Conservation (phyloP, 768 basidiomycete species). For the Mycena crocata region DNA sequence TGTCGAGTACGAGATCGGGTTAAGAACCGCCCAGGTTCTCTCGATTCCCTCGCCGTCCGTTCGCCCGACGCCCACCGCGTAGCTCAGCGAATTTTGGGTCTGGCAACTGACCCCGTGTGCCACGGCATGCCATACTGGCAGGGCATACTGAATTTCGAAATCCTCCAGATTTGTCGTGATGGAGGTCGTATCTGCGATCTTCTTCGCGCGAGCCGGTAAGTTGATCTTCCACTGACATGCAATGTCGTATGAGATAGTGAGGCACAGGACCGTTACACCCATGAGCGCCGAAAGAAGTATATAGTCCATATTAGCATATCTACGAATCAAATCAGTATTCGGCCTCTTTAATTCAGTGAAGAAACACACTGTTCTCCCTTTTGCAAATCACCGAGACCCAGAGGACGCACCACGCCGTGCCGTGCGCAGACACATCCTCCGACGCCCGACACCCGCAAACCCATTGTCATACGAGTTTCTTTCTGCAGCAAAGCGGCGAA, state of each 20-base stretch:
- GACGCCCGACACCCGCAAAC: too few species aligned
- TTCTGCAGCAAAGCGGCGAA: too few species aligned
- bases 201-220: background rate
- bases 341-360: too few species aligned
- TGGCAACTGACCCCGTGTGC: conserved; percentile 31
- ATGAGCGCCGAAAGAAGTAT: conserved; percentile 31
- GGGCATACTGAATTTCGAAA: background rate
- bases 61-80: conserved; percentile 17
- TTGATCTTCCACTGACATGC: conserved; percentile 37
- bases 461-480: too few species aligned
- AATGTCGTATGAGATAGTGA: conserved; percentile 39
- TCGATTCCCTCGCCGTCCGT: conserved; percentile 36
- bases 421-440: too few species aligned
- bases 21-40: conserved; percentile 40
- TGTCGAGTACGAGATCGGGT: conserved; percentile 37
- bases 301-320: conserved; percentile 41
- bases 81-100: conserved; percentile 19
- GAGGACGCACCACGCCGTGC: too few species aligned
- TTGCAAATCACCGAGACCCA: too few species aligned
- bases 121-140: conserved; percentile 33
- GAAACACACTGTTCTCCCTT: too few species aligned
- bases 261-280: background rate
- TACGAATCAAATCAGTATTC: background rate
- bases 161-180: background rate
- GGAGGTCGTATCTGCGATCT: background rate